phyloP scores from a whole-genome alignment of 495 filamentous ascomycete species.

The Xylaria castorea region DNA sequence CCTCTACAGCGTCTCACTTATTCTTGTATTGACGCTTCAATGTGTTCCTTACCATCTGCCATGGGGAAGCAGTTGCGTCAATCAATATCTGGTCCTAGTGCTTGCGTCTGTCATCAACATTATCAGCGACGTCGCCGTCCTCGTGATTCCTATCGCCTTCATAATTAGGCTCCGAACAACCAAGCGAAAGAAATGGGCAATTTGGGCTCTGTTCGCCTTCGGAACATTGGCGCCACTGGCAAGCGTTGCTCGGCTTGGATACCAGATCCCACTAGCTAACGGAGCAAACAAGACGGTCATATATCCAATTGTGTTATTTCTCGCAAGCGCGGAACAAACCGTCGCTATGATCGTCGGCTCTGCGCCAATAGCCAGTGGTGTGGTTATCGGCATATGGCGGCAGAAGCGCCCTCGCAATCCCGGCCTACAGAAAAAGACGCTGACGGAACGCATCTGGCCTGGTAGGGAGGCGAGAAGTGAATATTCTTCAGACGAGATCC shows the following conservation, averaged over 20 bases:
- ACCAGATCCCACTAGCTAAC: slow-evolving; percentile 20
- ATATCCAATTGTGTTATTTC: slow-evolving; percentile 25
- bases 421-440: background rate
- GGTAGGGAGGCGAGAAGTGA: slow-evolving; percentile 1
- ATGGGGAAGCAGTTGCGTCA: slow-evolving; percentile 28
- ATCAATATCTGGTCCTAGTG: slow-evolving; percentile 28
- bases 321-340: slow-evolving; percentile 39
- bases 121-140: slow-evolving; percentile 31
- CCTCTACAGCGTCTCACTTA: slow-evolving; percentile 29
- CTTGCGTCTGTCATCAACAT: slow-evolving; percentile 31
- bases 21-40: slow-evolving; percentile 28
- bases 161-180: slow-evolving; percentile 24
- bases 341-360: slow-evolving; percentile 28
- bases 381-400: slow-evolving; percentile 10
- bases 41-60: slow-evolving; percentile 29
- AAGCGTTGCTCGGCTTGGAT: slow-evolving; percentile 28
- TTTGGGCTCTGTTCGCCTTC: slow-evolving; percentile 30
- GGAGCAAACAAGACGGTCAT: slow-evolving; percentile 29
- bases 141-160: slow-evolving; percentile 26
- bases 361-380: slow-evolving; percentile 23
- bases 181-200: slow-evolving; percentile 26
- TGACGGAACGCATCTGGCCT: slow-evolving; percentile 12
- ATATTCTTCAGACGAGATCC: background rate
- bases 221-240: slow-evolving; percentile 27
- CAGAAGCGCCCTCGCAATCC: background rate